Evolutionary conservation across 2,329 filamentous ascomycete genomes (phyloP), one percentile per base, ranked within the genome.

Genomic region (Colletotrichum kahawae): DNA sequence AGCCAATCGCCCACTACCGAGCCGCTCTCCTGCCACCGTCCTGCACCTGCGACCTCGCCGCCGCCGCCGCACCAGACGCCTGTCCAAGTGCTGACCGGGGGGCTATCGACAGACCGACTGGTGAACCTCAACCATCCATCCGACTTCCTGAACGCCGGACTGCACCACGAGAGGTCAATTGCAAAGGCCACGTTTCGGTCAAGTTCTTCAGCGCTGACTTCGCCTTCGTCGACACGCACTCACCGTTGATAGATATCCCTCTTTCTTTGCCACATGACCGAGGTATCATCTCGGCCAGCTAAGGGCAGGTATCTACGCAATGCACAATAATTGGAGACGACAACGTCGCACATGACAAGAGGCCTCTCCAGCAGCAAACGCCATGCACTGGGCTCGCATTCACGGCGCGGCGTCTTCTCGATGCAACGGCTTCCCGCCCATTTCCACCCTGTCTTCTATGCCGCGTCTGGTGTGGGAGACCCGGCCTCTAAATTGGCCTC

Each of bases 1-100:
- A 38, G 24, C 65, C 74, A 72, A 70, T 74, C 59, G 43, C 34
- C 66, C n/a, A n/a, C 65, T 74, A 66, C 70, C 70, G 65, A 69
- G 60, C 60, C 67, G 68, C 60, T 71, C 57, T 59, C 69, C 62
- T 33, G 56, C 70, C 70, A 51, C 70, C n/a, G 27, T 43, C 43
- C 68, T 24, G 43, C 43, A 21, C 12, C 68, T 67, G 54, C n/a
- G 29, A 36, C 27, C 27, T 14, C 16, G 63, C 36, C 43, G 43
- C 31, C 27, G 51, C 67, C 38, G 29, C 36, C 65, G 48, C 59
- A 54, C 29, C 29, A n/a, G 33, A 38, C 31, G 54, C 62, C 29
- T 36, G 16, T 14, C 48, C 59, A 56, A 56, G 33, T 12, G n/a
- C 33, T 14, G 67, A 27, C 36, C 18, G n/a, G 34, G 36, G 14